Conservation (phyloP, 116 monocot species). For the Dioscorea cayenensis region DNA sequence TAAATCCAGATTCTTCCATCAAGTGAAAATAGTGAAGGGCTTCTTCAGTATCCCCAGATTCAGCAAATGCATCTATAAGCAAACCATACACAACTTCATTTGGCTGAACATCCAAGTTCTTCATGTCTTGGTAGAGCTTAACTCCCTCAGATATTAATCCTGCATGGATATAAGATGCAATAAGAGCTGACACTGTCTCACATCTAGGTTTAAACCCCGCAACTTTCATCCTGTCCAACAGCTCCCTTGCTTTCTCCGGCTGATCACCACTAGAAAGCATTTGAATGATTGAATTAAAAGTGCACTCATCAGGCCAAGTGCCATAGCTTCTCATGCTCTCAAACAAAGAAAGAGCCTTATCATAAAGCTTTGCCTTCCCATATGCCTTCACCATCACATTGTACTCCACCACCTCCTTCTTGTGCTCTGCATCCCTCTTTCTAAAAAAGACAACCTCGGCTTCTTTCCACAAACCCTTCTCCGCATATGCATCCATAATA, state of each 20-base stretch:
- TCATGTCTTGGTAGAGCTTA: constrained; percentile 53
- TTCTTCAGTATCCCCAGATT: constrained; percentile 32
- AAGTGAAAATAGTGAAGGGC: constrained; percentile 37
- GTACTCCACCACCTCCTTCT: constrained; percentile 51
- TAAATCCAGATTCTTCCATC: constrained; percentile 57
- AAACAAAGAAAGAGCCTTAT: constrained; percentile 55
- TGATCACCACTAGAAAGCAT: constrained; percentile 59
- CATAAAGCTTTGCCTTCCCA: constrained; percentile 62
- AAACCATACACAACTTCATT: constrained; percentile 72
- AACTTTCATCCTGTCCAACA: constrained; percentile 45
- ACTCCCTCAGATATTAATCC: constrained; percentile 32
- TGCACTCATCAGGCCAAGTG: constrained; percentile 65
- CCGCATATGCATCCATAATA: constrained; percentile 70
- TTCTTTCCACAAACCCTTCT: constrained; percentile 68
- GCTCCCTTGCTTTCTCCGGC: constrained; percentile 35
- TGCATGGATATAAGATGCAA: constrained; percentile 35
- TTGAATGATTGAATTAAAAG: constrained; percentile 79
- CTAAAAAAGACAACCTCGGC: constrained; percentile 57
- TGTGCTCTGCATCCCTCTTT: constrained; percentile 15
- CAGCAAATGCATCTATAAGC: constrained; percentile 62
- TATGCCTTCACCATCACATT: constrained; percentile 91
- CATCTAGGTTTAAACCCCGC: constrained; percentile 51
- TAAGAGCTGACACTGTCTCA: constrained; percentile 57
- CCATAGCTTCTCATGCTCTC: constrained; percentile 60
- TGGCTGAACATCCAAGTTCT: constrained; percentile 31